A percentile compares a stretch with the other conserved stretches of the same genome.
Evolutionary conservation across 192 early-diverging fungal species (phyloP).

Genomic region (Entophlyctis luteolus): DNA sequence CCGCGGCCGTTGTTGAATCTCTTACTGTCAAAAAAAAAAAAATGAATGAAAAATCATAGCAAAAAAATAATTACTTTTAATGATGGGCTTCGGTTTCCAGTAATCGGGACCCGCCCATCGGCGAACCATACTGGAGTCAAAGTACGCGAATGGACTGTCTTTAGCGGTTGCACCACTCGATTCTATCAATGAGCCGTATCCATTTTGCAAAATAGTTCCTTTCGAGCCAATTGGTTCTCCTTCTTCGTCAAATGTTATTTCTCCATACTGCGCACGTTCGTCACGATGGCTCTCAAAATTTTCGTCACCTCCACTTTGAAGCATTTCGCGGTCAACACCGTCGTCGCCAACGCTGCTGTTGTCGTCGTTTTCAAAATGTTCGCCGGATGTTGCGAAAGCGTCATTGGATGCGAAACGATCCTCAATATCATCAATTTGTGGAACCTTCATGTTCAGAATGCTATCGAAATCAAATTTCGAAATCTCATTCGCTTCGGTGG

Average conservation of each 20-base stretch:
- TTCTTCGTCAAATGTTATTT: background rate
- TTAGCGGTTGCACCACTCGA: background rate
- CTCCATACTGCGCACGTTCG: slow-evolving; percentile 23
- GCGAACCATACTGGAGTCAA: slow-evolving; percentile 74
- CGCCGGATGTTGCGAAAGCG: slow-evolving; percentile 23
- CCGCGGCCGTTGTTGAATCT: background rate
- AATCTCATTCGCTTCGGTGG: slow-evolving; percentile 9
- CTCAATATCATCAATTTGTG: slow-evolving; percentile 30
- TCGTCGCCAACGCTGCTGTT: slow-evolving; percentile 43
- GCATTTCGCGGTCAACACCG: slow-evolving; percentile 14
- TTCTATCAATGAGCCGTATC: slow-evolving; percentile 3
- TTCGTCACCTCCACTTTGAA: background rate
- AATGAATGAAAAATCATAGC: background rate
- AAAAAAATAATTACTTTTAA: background rate
- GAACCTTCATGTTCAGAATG: slow-evolving; percentile 13
- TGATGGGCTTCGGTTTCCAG: slow-evolving; percentile 58
- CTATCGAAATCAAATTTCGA: slow-evolving; percentile 17
- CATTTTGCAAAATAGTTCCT: background rate
- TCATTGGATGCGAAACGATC: slow-evolving; percentile 19
- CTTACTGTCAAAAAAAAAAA: background rate
- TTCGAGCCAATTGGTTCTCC: background rate
- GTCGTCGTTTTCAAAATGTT: background rate
- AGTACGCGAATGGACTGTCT: slow-evolving; percentile 69
- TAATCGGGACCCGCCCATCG: slow-evolving; percentile 93
- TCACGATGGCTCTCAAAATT: background rate